A percentile compares a stretch with the other conserved stretches of the same genome.
Evolutionary conservation across 2,329 filamentous ascomycete genomes (phyloP).

Genomic region (Ophiocordyceps camponoti-leonardi): DNA sequence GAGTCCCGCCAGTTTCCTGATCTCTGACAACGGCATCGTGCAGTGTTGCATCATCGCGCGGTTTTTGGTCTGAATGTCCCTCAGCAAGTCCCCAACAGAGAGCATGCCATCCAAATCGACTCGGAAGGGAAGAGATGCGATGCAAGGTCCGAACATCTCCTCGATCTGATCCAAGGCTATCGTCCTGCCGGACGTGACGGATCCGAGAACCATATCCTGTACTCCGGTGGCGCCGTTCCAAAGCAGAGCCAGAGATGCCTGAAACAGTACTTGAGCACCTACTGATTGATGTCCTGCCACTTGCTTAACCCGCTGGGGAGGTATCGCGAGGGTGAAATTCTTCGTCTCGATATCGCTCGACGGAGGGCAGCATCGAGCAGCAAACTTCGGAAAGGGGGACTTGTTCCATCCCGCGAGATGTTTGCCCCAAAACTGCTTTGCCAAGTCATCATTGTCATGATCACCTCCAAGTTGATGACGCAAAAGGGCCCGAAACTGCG

Average conservation of each 20-base stretch:
- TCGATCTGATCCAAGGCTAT: conserved; percentile 56
- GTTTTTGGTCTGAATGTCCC: conserved; percentile 46
- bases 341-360: conserved; percentile 4
- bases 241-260: conserved; percentile 51
- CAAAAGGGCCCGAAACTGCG: conserved; percentile 44
- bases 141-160: conserved; percentile 60
- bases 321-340: conserved; percentile 5
- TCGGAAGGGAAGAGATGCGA: conserved; percentile 60
- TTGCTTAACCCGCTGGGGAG: conserved; percentile 9
- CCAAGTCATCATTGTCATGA: conserved; percentile 17
- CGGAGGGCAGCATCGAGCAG: conserved; percentile 9
- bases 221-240: conserved; percentile 46
- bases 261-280: conserved; percentile 57
- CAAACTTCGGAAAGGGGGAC: conserved; percentile 34
- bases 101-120: conserved; percentile 34
- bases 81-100: conserved; percentile 42
- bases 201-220: conserved; percentile 55
- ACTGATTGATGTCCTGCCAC: conserved; percentile 24
- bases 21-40: conserved; percentile 46
- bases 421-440: conserved; percentile 52
- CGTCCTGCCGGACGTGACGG: conserved; percentile 67
- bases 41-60: conserved; percentile 47
- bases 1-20: conserved; percentile 43
- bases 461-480: conserved; percentile 23
- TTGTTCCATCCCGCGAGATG: conserved; percentile 41